Conservation (phyloP, 1,139 yeast genomes). For the Yamadazyma atmosphaerica region DNA sequence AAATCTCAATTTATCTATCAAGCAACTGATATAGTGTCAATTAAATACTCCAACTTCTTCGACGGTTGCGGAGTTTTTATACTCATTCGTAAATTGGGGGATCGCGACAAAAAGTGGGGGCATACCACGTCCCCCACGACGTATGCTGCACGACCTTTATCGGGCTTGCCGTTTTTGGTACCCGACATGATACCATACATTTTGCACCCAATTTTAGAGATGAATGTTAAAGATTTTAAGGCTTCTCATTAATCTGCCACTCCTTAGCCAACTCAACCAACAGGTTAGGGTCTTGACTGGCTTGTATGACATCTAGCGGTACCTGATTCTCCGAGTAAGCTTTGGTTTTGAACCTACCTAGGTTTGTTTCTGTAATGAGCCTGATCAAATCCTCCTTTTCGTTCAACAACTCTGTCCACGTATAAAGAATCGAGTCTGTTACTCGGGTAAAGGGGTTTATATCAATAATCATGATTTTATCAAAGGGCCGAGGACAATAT, state of each 20-base stretch:
- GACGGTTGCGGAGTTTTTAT: constrained; percentile 1
- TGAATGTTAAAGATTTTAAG: too few species aligned
- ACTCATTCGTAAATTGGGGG: not conserved
- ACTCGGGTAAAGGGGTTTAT: constrained; percentile 80
- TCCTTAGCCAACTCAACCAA: constrained; percentile 65
- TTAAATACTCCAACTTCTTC: constrained; percentile 2
- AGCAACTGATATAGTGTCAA: too few species aligned
- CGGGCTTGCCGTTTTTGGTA: too few species aligned
- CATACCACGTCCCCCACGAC: too few species aligned
- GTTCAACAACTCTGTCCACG: constrained; percentile 74
- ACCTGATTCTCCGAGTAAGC: constrained; percentile 91
- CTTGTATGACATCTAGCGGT: constrained; percentile 87
- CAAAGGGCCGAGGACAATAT: constrained; percentile 75
- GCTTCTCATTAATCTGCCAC: constrained; percentile 52
- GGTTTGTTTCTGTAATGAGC: constrained; percentile 63
- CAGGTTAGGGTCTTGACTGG: constrained; percentile 61
- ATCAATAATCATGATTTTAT: constrained; percentile 69
- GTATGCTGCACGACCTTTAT: too few species aligned
- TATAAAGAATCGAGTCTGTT: constrained; percentile 73
- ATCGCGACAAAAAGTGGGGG: too few species aligned
- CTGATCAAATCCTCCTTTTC: constrained; percentile 48
- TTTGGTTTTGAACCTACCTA: constrained; percentile 72
- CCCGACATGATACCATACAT: too few species aligned
- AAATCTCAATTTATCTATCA: too few species aligned
- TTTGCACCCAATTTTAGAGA: too few species aligned